Evolutionary conservation across 108 stramenopile species (phyloP), one percentile per base, ranked within the genome.

Genomic region (Cyclostephanos tholiformis): DNA sequence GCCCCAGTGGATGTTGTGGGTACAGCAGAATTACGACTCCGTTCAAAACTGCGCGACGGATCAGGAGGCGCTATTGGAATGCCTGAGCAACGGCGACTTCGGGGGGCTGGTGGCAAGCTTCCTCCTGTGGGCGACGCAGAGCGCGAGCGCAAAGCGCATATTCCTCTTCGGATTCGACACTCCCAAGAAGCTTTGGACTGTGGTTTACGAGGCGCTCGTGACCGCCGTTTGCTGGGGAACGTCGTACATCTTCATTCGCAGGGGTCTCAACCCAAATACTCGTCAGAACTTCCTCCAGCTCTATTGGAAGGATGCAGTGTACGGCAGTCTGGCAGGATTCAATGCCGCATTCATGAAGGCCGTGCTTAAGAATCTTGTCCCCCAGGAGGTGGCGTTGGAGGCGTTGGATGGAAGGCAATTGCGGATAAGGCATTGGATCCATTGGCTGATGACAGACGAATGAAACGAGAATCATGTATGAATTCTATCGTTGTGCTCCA

Each of bases 281-380:
- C 78, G 87, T 63, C 73, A 68, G 25, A 77, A 87, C 13, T 90
- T 91, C 69, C 52, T 92, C 11, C 84, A 85, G 70, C n/a, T n/a
- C n/a, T 95, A 90, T 63, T 95, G 94, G 94, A 95, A 95, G 65
- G 94, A 95, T 82, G 91, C 91, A 7, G 88, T 95, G 5, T 95
- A 95, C 68, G 94, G 94, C 36, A 90, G 89, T 82, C 64, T 95
- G 69, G 94, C 94, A 16, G 94, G 94, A 10, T 95, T 95, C 68
- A 95, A 95, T 64, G 94, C 91, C 19, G 86, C 90, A 2, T 95
- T 95, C 65, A 86, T 95, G 90, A 95, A 95, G 74, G 87, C 85
- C 26, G 87, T 95, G 11, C 69, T 95, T 53, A 95, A 95, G 73
- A 92, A 93, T 79, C 76, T 94, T 67, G 86, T 94, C 41, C 93